Conservation (phyloP, 345 rosid genomes). For the Murraya paniculata region DNA sequence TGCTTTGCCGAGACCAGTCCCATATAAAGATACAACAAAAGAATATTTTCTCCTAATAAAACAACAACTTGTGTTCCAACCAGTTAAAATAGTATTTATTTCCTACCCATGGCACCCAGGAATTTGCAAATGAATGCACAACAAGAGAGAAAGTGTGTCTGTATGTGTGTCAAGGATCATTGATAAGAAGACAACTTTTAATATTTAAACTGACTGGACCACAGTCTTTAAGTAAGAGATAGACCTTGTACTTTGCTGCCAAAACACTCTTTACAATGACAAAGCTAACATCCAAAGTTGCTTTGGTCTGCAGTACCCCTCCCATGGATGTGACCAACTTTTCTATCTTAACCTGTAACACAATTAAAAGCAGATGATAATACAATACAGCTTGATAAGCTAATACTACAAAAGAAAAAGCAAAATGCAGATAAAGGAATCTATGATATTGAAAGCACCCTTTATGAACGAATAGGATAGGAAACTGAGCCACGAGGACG, state of each 20-base stretch:
- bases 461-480: neutral
- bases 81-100: neutral
- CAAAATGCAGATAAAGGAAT: neutral
- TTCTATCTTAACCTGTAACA: slow-evolving; percentile 67
- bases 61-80: neutral
- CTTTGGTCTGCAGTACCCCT: slow-evolving; percentile 57
- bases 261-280: slow-evolving; percentile 85
- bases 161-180: slow-evolving; percentile 13
- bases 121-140: neutral
- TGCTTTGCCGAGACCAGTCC: neutral
- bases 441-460: neutral
- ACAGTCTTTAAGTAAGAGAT: slow-evolving; percentile 27
- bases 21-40: neutral
- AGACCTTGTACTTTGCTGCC: slow-evolving; percentile 94
- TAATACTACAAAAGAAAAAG: neutral
- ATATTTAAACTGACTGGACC: slow-evolving; percentile 15
- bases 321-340: slow-evolving; percentile 82
- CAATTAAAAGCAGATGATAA: slow-evolving; percentile 23
- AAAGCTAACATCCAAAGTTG: slow-evolving; percentile 73
- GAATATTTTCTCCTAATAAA: neutral
- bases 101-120: neutral
- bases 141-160: neutral
- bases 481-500: neutral
- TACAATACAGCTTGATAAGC: neutral
- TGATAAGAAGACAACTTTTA: slow-evolving; percentile 20